Percentiles rank a stretch among this genome's conserved stretches.
These are phyloP conservation scores for Hypomontagnella monticulosa DNA, from an alignment of 495 filamentous ascomycete species.

Conservation along the genomic window DNA sequence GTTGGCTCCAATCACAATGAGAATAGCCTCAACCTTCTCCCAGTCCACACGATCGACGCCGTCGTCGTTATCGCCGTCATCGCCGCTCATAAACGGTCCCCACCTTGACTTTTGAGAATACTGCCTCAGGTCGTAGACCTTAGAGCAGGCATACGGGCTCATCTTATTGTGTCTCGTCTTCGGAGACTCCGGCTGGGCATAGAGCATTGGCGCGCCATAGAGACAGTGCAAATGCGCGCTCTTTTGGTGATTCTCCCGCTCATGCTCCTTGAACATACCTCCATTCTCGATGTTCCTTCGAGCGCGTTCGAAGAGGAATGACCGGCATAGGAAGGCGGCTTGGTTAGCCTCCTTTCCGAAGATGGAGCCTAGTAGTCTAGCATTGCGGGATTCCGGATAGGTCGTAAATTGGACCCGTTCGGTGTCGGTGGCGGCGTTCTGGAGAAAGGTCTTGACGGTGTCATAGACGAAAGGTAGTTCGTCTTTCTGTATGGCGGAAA, in stretches of 20 bases:
- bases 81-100: conserved; percentile 72
- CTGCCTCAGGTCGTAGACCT: conserved; percentile 72
- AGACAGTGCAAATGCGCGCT: conserved; percentile 71
- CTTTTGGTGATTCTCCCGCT: conserved; percentile 54
- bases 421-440: conserved; percentile 44
- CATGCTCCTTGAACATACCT: background rate
- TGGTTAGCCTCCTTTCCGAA: conserved; percentile 51
- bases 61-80: too few species aligned
- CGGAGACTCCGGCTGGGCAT: conserved; percentile 32
- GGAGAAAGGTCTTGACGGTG: conserved; percentile 49
- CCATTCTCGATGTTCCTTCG: conserved; percentile 30
- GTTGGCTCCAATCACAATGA: conserved; percentile 68
- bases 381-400: conserved; percentile 55
- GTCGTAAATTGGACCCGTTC: conserved; percentile 35
- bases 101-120: conserved; percentile 64
- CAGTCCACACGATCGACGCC: conserved; percentile 66
- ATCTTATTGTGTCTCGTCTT: conserved; percentile 44
- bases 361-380: conserved; percentile 56
- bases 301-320: conserved; percentile 62
- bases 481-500: conserved; percentile 29
- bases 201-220: conserved; percentile 61
- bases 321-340: conserved; percentile 59
- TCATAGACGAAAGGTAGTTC: conserved; percentile 53
- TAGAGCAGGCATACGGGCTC: conserved; percentile 65
- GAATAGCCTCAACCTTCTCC: conserved; percentile 74